Evolutionary conservation across 1,284 basidiomycete species (phyloP).

Genomic region (Cerioporus squamosus): DNA sequence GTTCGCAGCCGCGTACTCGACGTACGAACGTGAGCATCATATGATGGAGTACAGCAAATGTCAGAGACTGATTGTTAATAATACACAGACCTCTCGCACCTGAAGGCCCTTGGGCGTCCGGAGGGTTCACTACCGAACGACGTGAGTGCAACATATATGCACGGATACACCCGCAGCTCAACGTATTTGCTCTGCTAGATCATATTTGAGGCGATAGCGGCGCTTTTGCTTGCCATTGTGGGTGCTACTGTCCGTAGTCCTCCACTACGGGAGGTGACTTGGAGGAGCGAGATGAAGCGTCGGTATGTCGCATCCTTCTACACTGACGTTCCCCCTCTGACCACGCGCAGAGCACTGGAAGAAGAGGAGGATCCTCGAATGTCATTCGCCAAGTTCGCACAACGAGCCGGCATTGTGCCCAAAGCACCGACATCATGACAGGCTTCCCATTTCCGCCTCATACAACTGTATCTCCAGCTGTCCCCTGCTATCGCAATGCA

Average conservation of each 20-base stretch:
- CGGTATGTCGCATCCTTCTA: slow-evolving; percentile 49
- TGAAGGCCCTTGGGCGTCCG: slow-evolving; percentile 74
- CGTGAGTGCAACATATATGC: slow-evolving; percentile 42
- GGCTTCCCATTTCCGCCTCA: neutral
- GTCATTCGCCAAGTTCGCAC: slow-evolving; percentile 72
- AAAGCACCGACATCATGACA: slow-evolving; percentile 7
- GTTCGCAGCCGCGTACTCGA: slow-evolving; percentile 51
- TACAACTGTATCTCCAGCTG: too few relatives aligned
- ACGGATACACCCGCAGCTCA: neutral
- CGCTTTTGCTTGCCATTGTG: slow-evolving; percentile 69
- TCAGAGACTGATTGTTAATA: slow-evolving; percentile 9
- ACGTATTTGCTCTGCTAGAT: slow-evolving; percentile 49
- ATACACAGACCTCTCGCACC: slow-evolving; percentile 65
- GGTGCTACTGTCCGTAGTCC: slow-evolving; percentile 75
- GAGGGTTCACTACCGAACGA: slow-evolving; percentile 67
- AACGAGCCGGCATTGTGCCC: slow-evolving; percentile 51
- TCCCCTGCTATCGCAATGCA: neutral
- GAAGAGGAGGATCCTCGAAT: slow-evolving; percentile 81
- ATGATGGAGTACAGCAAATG: too few relatives aligned
- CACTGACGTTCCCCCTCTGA: neutral
- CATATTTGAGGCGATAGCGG: slow-evolving; percentile 66
- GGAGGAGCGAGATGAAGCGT: slow-evolving; percentile 89
- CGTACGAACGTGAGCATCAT: slow-evolving; percentile 60
- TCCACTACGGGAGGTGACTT: slow-evolving; percentile 77
- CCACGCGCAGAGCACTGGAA: slow-evolving; percentile 50